phyloP scores from a whole-genome alignment of 106 monocot species.

The Allium fistulosum region DNA sequence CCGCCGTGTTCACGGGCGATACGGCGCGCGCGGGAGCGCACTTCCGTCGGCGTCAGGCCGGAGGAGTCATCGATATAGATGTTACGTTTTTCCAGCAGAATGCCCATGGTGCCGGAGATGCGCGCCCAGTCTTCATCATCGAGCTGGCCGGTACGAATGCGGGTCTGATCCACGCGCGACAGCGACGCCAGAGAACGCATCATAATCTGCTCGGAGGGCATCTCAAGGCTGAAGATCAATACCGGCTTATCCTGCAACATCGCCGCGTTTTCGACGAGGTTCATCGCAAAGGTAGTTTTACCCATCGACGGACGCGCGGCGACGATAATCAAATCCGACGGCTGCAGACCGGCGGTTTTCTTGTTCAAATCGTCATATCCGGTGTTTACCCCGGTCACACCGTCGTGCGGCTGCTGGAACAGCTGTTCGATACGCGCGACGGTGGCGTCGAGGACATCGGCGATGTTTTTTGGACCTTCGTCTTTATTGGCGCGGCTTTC shows the following conservation, averaged over 20 bases:
- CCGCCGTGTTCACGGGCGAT: not conserved
- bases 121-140: not conserved
- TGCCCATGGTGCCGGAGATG: not conserved
- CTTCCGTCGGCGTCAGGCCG: not conserved
- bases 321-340: not conserved
- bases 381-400: too few species aligned
- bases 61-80: constrained; percentile 2
- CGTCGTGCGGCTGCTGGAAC: not conserved
- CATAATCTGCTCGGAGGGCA: not conserved
- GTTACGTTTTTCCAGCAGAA: not conserved
- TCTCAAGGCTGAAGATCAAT: not conserved
- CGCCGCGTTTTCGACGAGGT: not conserved
- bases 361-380: too few species aligned
- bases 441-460: too few species aligned
- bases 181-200: not conserved
- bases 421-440: not conserved
- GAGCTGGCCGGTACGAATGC: too few species aligned
- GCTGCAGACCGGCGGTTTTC: not conserved
- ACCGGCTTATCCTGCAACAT: not conserved
- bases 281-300: not conserved
- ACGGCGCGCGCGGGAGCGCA: not conserved
- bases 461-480: too few species aligned
- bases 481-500: too few species aligned
- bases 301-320: not conserved
- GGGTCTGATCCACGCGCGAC: not conserved